phyloP scores from a whole-genome alignment of 2,329 filamentous ascomycete species.

The Colletotrichum kahawae region DNA sequence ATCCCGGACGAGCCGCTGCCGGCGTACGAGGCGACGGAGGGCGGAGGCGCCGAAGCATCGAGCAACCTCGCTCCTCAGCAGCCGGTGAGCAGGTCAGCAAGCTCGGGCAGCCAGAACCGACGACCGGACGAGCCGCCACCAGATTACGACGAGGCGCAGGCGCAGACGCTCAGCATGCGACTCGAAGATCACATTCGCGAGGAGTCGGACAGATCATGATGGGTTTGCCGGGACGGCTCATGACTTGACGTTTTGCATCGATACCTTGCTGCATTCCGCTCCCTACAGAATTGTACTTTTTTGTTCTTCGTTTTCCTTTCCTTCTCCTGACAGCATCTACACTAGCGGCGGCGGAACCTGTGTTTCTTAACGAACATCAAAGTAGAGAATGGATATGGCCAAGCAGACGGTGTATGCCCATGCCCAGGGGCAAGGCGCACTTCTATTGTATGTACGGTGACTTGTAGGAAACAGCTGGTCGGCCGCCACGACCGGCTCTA shows the following conservation, averaged over 20 bases:
- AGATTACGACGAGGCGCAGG: slow-evolving; percentile 89
- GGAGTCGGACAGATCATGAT: slow-evolving; percentile 68
- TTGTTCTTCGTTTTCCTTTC: not conserved
- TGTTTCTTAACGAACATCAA: slow-evolving; percentile 6
- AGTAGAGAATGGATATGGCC: slow-evolving; percentile 6
- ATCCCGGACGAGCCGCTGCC: slow-evolving; percentile 87
- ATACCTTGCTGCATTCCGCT: slow-evolving; percentile 18
- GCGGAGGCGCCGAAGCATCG: slow-evolving; percentile 23
- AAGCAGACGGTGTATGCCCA: not conserved
- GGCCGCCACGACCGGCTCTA: not conserved
- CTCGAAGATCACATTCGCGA: slow-evolving; percentile 75
- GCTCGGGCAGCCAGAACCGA: slow-evolving; percentile 39
- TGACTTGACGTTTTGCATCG: slow-evolving; percentile 11
- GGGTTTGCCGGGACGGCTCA: not conserved
- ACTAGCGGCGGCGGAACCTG: slow-evolving; percentile 13
- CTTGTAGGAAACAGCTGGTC: not conserved
- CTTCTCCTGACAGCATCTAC: slow-evolving; percentile 9
- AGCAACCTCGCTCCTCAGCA: slow-evolving; percentile 35
- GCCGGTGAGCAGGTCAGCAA: slow-evolving; percentile 38
- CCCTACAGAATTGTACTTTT: slow-evolving; percentile 13
- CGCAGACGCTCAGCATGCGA: slow-evolving; percentile 63
- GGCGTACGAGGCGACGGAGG: slow-evolving; percentile 74
- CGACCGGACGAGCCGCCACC: slow-evolving; percentile 81
- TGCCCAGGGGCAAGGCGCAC: not conserved
- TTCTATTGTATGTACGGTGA: not conserved